Conservation (phyloP, 208 protist species). For the Tritrichomonas foetus region DNA sequence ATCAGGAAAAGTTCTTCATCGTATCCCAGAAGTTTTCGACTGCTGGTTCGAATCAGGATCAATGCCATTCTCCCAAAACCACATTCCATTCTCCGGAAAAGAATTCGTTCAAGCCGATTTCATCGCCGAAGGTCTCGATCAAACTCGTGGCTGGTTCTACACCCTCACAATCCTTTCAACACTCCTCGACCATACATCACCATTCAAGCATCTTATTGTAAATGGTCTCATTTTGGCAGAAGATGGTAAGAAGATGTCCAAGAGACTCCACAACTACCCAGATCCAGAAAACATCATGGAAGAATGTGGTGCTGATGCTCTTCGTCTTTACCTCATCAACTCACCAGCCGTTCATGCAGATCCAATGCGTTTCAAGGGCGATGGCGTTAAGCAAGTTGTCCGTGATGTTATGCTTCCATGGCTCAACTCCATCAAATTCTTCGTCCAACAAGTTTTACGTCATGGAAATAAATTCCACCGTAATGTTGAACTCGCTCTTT, state of each 20-base stretch:
- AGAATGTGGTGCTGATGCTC: conserved; percentile 69
- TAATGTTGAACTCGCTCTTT: not conserved
- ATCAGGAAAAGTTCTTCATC: conserved; percentile 62
- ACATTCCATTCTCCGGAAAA: conserved; percentile 99
- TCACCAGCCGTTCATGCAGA: conserved; percentile 97
- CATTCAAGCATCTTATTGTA: conserved; percentile 98
- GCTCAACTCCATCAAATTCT: conserved; percentile 95
- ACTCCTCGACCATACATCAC: conserved; percentile 87
- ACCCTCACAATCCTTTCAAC: conserved; percentile 97
- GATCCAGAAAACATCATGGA: conserved; percentile 87
- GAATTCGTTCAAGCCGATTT: conserved; percentile 95
- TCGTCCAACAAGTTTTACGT: conserved; percentile 68
- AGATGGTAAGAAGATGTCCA: conserved; percentile 98
- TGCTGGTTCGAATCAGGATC: conserved; percentile 99
- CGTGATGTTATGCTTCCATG: conserved; percentile 96
- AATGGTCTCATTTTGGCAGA: conserved; percentile 96
- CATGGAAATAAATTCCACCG: conserved; percentile 72
- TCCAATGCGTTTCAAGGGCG: conserved; percentile 64
- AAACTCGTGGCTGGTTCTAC: conserved; percentile 98
- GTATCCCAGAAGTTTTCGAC: conserved; percentile 90
- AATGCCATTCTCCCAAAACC: conserved; percentile 95
- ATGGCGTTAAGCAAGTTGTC: conserved; percentile 84
- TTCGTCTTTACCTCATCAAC: conserved; percentile 95
- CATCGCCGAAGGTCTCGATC: conserved; percentile 74
- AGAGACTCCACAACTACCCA: conserved; percentile 98